Evolutionary conservation across 2,329 filamentous ascomycete species (phyloP), one percentile per base, ranked within the genome.

Genomic region (Didymella lethalis): DNA sequence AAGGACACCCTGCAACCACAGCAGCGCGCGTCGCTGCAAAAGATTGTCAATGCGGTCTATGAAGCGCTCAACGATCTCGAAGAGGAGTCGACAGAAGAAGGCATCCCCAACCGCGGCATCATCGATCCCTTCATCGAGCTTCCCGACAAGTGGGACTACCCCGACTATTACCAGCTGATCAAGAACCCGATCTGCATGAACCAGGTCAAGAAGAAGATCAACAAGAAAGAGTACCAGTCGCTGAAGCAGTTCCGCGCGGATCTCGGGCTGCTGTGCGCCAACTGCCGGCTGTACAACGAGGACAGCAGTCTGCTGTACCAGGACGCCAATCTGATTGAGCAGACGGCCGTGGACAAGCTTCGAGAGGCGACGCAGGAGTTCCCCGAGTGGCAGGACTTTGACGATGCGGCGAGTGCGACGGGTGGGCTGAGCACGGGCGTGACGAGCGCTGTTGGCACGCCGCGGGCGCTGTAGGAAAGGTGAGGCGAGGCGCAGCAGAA

Each of bases 241-340:
- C 79, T 97, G 61, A 88, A 86, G 73, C 91, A 93, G 68, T 87
- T 99, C 84, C 86, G 88, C 54, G 87, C 86, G 66, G 96, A 99
- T 73, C 88, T 99, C 63, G 86, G 88, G 49, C 80, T 94, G 63
- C 86, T 99, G 78, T 95, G 93, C 76, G 88, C 85, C 74, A 99
- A 99, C 77, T 97, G 94, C 65, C 87, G 92, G 76, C 95, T 91
- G 2, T 99, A 96, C 83, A 99, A 99, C 72, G 96, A 99, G 78
- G 95, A 98, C 74, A 91, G 90, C 57, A 97, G 93, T 77, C 83
- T 96, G 69, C 85, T 99, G 53, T 98, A 93, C 80, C 86, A 91
- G 71, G 95, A 99, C 82, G 94, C 94, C 48, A 93, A 93, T 77
- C 84, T 90, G 54, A 97, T 99, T 78, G 91, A 97, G 85, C 77